These are phyloP conservation scores for Pichia thaimueangensis DNA, from an alignment of 805 yeast species.

Conservation along the genomic window DNA sequence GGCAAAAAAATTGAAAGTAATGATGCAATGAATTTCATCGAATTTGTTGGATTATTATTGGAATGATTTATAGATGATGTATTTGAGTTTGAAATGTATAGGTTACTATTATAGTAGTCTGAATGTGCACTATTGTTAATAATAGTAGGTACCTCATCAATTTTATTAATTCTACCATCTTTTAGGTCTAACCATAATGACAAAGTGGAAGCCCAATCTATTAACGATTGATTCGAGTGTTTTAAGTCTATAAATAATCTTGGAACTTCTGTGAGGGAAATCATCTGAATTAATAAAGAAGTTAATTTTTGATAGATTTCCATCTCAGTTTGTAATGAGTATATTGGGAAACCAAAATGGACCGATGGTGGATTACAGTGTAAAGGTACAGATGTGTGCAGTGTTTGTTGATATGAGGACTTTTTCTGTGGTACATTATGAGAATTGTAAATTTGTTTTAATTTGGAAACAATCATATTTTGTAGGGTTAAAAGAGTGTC, in stretches of 20 bases:
- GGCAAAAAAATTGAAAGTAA: conserved; percentile 42
- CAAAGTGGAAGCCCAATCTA: conserved; percentile 48
- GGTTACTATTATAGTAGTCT: neutral
- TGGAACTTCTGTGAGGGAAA: conserved; percentile 39
- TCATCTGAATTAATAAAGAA: conserved; percentile 33
- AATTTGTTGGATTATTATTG: neutral
- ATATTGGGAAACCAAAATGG: conserved; percentile 31
- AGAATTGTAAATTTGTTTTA: conserved; percentile 19
- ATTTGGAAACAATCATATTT: conserved; percentile 33
- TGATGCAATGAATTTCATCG: conserved; percentile 36
- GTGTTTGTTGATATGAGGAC: neutral
- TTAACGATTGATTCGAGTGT: conserved; percentile 33
- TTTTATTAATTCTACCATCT: conserved; percentile 30
- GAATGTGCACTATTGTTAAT: neutral
- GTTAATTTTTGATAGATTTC: conserved; percentile 37
- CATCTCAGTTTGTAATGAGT: conserved; percentile 36
- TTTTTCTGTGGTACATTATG: conserved; percentile 9
- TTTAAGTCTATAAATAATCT: conserved; percentile 39
- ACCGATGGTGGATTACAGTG: conserved; percentile 14
- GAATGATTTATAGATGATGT: neutral
- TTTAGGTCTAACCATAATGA: conserved; percentile 51
- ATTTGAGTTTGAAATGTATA: neutral
- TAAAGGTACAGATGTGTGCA: neutral
- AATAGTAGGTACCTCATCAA: neutral
- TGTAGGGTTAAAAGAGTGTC: conserved; percentile 36